These are phyloP conservation scores for Earliella scabrosa DNA, from an alignment of 1,284 basidiomycete genomes.

Conservation along the genomic window DNA sequence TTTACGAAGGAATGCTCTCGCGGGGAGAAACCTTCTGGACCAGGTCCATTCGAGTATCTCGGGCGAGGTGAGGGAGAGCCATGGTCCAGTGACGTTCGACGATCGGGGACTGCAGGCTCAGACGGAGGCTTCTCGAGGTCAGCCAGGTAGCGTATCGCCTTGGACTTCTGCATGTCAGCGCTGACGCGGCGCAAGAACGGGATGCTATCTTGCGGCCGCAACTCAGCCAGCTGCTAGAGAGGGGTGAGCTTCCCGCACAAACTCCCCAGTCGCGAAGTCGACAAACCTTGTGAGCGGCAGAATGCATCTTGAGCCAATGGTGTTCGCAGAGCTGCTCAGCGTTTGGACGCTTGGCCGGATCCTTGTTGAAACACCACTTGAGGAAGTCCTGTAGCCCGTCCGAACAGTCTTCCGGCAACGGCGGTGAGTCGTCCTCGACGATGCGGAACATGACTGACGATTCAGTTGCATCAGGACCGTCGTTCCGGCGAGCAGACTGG, in stretches of 20 bases:
- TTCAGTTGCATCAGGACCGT: not conserved
- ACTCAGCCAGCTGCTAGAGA: constrained; percentile 50
- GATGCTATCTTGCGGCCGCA: constrained; percentile 91
- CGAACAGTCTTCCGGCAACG: constrained; percentile 81
- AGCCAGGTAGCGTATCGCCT: constrained; percentile 56
- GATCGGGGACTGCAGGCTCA: constrained; percentile 43
- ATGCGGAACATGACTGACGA: constrained; percentile 89
- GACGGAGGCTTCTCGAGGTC: constrained; percentile 56
- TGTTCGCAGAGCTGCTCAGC: constrained; percentile 89
- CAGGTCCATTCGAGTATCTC: constrained; percentile 42
- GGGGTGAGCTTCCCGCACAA: constrained; percentile 7
- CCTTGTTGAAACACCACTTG: constrained; percentile 86
- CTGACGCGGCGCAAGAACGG: constrained; percentile 92
- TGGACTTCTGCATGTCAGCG: constrained; percentile 77
- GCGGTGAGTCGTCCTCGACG: constrained; percentile 90
- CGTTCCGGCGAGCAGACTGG: not conserved
- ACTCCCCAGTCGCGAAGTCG: constrained; percentile 4
- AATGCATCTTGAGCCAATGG: constrained; percentile 85
- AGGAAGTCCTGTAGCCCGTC: constrained; percentile 79
- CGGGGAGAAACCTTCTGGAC: constrained; percentile 51
- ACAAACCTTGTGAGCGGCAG: constrained; percentile 73
- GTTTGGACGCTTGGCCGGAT: constrained; percentile 78
- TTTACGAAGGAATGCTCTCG: constrained; percentile 87
- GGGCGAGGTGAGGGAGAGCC: constrained; percentile 30
- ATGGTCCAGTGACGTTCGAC: constrained; percentile 28